Conservation (phyloP, 331 rosid genomes). For the Pyrus hybrid region DNA sequence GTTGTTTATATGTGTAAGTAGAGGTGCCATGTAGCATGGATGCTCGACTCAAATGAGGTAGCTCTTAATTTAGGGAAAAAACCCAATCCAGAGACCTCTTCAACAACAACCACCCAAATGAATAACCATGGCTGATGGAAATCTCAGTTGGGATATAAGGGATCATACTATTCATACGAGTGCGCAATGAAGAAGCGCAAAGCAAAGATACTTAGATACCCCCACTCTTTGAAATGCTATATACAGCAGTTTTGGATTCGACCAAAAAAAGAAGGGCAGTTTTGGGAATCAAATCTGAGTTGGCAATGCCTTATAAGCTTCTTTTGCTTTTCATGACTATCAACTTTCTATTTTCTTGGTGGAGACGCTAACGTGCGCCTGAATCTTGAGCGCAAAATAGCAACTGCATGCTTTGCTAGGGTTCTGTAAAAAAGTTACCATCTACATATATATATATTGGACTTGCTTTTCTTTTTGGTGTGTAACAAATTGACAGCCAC, state of each 20-base stretch:
- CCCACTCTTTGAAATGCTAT: slow-evolving; percentile 39
- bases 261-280: too few species aligned
- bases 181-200: slow-evolving; percentile 46
- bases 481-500: neutral
- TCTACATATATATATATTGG: neutral
- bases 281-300: slow-evolving; percentile 13
- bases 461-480: neutral
- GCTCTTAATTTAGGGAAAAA: neutral
- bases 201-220: slow-evolving; percentile 45
- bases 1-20: neutral
- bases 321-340: slow-evolving; percentile 22
- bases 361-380: slow-evolving; percentile 6
- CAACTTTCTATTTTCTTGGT: slow-evolving; percentile 20
- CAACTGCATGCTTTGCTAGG: neutral
- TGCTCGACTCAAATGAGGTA: neutral
- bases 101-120: slow-evolving; percentile 10
- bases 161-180: neutral
- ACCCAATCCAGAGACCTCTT: neutral
- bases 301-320: slow-evolving; percentile 27
- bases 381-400: slow-evolving; percentile 13
- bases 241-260: neutral
- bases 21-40: neutral
- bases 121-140: slow-evolving; percentile 21
- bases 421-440: neutral
- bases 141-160: slow-evolving; percentile 15